Conservation (phyloP, 1,139 yeast genomes). For the Pichia sp. region DNA sequence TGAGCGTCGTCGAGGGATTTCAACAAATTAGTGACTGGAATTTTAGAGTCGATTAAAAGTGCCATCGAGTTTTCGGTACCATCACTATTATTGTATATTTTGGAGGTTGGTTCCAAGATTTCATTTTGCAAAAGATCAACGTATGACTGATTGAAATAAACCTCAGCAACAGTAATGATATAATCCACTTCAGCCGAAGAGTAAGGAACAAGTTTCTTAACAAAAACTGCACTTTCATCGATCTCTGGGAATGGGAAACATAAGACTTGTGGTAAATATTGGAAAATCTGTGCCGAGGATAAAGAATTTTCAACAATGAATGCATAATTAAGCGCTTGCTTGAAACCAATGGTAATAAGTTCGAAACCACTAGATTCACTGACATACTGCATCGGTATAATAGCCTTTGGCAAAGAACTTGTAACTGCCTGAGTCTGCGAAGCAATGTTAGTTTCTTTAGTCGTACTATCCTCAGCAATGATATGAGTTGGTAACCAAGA, state of each 20-base stretch:
- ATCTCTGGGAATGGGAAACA: constrained; percentile 45
- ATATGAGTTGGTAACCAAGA: constrained; percentile 50
- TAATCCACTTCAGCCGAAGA: constrained; percentile 46
- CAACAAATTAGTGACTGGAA: constrained; percentile 57
- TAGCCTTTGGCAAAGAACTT: constrained; percentile 59
- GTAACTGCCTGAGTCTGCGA: constrained; percentile 38
- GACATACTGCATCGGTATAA: constrained; percentile 48
- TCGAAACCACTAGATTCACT: constrained; percentile 45
- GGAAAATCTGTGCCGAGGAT: constrained; percentile 72
- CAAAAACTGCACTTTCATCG: constrained; percentile 42
- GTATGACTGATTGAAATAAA: constrained; percentile 57
- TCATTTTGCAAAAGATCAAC: constrained; percentile 43
- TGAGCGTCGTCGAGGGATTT: constrained; percentile 3
- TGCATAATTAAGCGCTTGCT: constrained; percentile 61
- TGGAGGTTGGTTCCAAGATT: constrained; percentile 43
- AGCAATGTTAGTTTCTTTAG: constrained; percentile 26
- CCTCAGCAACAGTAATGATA: constrained; percentile 72
- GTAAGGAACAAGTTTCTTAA: constrained; percentile 62
- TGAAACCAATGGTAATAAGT: constrained; percentile 67
- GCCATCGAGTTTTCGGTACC: constrained; percentile 48
- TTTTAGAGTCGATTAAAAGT: constrained; percentile 54
- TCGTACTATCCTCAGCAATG: constrained; percentile 33
- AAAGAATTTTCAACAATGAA: constrained; percentile 63
- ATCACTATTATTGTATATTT: constrained; percentile 48
- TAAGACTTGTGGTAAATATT: constrained; percentile 59